These are phyloP conservation scores for Haplographium delicatum DNA, from an alignment of 495 filamentous ascomycete species.

Conservation along the genomic window DNA sequence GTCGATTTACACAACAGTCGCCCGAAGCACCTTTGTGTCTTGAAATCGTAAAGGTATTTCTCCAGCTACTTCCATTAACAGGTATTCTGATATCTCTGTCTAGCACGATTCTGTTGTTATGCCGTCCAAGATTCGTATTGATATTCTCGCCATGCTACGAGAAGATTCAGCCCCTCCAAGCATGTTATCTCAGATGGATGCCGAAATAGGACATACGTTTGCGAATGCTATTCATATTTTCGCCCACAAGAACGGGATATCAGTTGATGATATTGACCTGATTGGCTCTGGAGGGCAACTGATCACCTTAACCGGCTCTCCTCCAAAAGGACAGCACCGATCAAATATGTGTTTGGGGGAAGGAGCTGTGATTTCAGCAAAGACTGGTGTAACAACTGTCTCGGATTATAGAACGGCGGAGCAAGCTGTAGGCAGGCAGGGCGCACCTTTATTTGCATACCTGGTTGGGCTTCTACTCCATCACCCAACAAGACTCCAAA, in stretches of 20 bases:
- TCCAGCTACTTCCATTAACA: background rate
- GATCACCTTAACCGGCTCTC: slow-evolving; percentile 20
- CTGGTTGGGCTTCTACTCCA: slow-evolving; percentile 29
- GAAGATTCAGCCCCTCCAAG: slow-evolving; percentile 27
- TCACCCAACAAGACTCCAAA: slow-evolving; percentile 26
- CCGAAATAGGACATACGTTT: slow-evolving; percentile 27
- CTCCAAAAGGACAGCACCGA: slow-evolving; percentile 23
- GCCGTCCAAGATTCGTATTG: slow-evolving; percentile 26
- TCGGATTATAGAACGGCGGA: slow-evolving; percentile 42
- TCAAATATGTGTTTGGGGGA: slow-evolving; percentile 37
- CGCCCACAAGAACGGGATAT: slow-evolving; percentile 22
- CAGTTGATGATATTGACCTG: slow-evolving; percentile 25
- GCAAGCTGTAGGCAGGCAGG: slow-evolving; percentile 41
- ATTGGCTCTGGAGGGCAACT: slow-evolving; percentile 27
- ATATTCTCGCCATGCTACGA: slow-evolving; percentile 25
- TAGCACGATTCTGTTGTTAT: slow-evolving; percentile 27
- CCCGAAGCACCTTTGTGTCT: slow-evolving; percentile 22
- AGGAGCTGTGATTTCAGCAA: slow-evolving; percentile 37
- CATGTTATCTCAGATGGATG: slow-evolving; percentile 29
- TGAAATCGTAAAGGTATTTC: slow-evolving; percentile 23
- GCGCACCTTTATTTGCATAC: slow-evolving; percentile 41
- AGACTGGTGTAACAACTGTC: slow-evolving; percentile 40
- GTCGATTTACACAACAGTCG: slow-evolving; percentile 25
- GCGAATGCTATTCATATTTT: slow-evolving; percentile 25
- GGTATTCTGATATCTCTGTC: background rate